Evolutionary conservation across 208 protist genomes (phyloP), one percentile per base, ranked within the genome.

Genomic region (Crithidia thermophila): DNA sequence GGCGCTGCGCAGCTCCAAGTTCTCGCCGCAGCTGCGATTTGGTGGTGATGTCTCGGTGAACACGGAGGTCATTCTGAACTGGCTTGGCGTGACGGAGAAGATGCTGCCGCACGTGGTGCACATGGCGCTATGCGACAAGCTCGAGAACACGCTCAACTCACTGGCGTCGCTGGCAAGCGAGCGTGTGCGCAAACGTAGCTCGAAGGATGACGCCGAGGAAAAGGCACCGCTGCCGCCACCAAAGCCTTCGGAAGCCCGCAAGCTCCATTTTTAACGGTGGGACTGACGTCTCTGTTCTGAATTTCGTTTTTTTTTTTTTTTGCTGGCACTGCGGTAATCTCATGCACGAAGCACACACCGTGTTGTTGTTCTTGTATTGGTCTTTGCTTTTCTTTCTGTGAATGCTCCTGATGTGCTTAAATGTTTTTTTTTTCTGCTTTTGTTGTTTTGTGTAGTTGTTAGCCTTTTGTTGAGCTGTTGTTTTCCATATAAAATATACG

Each of bases 1-100:
- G 63, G 67, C 88, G 8, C 70, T 94, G 8, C 68, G 77, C 23
- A 69, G 68, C 46, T 77, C 74, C 16, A 84, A 87, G 57, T 96
- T 96, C 71, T 90, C 91, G 0, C 91, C 91, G 20, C 91, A 96
- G 65, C 73, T 96, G 51, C 88, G 88, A 36, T 96, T 96, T 67
- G 91, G 87, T 31, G 88, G 91, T 13, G 88, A 93, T 42, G 88
- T 96, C 20, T 88, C 88, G 13, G 91, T 96, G 33, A 96, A 94
- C 68, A 88, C 81, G 34, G 88, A 96, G 74, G 87, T 93, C 0
- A 96, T 96, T 40, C 68, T 96, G 11, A 94, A 91, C 57, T 96
- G 91, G 88, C 67, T 96, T 28, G 91, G 91, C 20, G 78, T 94
- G 31, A 92, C 87, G 42, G 81, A 93, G 72, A 88, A 91, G 58